These are phyloP conservation scores for Pogostemon cablin DNA, from an alignment of 257 asterid species.

Conservation along the genomic window DNA sequence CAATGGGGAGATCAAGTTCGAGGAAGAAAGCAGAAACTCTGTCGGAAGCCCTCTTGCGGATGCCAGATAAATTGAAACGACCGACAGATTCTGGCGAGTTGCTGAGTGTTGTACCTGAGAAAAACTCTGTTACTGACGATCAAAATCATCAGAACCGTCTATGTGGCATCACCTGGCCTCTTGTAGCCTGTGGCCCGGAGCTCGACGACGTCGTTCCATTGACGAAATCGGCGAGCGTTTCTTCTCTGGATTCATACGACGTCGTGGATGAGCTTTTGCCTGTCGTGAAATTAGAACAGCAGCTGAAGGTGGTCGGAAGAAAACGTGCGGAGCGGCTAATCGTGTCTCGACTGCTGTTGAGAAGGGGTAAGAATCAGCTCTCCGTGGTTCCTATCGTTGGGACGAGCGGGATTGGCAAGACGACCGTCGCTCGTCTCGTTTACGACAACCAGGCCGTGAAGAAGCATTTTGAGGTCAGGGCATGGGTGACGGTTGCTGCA, in stretches of 20 bases:
- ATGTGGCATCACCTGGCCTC: neutral
- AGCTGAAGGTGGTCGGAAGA: neutral
- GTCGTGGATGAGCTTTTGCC: neutral
- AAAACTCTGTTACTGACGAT: neutral
- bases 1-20: neutral
- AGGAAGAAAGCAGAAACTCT: neutral
- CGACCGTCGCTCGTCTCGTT: constrained; percentile 4
- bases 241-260: neutral
- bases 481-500: constrained; percentile 16
- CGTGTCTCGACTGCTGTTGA: neutral
- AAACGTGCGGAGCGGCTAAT: neutral
- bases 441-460: constrained; percentile 13
- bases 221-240: neutral
- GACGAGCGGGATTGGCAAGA: constrained; percentile 16
- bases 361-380: neutral
- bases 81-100: neutral
- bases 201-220: neutral
- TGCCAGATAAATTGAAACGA: neutral
- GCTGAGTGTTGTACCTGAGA: neutral
- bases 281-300: neutral
- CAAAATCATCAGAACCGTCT: neutral
- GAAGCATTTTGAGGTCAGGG: constrained; percentile 23
- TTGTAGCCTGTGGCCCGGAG: neutral
- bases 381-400: constrained; percentile 3
- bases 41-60: neutral